Evolutionary conservation across 2,329 filamentous ascomycete species (phyloP).

Genomic region (Colletotrichum orchidophilum): DNA sequence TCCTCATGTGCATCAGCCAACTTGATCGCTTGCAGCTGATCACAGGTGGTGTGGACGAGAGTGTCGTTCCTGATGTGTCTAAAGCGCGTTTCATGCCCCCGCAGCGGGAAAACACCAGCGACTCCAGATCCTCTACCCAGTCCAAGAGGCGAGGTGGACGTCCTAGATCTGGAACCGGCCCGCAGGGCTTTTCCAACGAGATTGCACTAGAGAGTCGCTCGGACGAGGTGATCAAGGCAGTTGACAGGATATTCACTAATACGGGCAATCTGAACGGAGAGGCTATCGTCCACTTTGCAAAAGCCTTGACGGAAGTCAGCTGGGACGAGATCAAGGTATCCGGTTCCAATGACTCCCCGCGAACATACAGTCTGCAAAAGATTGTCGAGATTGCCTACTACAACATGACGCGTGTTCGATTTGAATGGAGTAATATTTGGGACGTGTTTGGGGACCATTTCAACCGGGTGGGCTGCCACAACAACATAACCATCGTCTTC

Average conservation of each 20-base stretch:
- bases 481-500: slow-evolving; percentile 96
- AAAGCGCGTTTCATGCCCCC: slow-evolving; percentile 77
- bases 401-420: slow-evolving; percentile 98
- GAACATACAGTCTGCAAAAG: slow-evolving; percentile 97
- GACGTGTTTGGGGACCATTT: slow-evolving; percentile 97
- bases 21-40: slow-evolving; percentile 95
- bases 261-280: slow-evolving; percentile 93
- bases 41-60: slow-evolving; percentile 93
- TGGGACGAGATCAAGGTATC: slow-evolving; percentile 99
- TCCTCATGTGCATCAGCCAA: slow-evolving; percentile 94
- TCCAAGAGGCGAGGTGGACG: slow-evolving; percentile 53
- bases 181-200: slow-evolving; percentile 76
- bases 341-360: slow-evolving; percentile 91
- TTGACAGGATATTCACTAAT: slow-evolving; percentile 96
- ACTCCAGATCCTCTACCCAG: slow-evolving; percentile 75
- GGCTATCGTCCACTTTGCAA: slow-evolving; percentile 94
- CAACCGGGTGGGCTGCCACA: slow-evolving; percentile 95
- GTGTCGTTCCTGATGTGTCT: slow-evolving; percentile 89
- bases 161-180: slow-evolving; percentile 64
- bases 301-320: slow-evolving; percentile 91
- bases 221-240: slow-evolving; percentile 89
- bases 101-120: slow-evolving; percentile 61
- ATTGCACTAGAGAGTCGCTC: slow-evolving; percentile 93
- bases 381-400: slow-evolving; percentile 99
- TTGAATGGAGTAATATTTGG: slow-evolving; percentile 99